phyloP scores from a whole-genome alignment of 805 yeast species.

The Ascoidea rubescens region DNA sequence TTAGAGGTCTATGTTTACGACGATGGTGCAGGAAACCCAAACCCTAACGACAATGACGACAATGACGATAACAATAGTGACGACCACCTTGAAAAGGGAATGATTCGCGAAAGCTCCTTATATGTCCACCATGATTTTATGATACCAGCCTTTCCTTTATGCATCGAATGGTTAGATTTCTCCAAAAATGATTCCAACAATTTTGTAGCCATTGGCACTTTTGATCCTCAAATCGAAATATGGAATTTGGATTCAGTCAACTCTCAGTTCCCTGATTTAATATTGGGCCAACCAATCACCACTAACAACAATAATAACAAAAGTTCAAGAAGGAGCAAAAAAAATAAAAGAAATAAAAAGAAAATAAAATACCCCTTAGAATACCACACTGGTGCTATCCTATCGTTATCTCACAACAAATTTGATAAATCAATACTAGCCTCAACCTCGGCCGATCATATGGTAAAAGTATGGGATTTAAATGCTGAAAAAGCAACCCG shows the following conservation, averaged over 20 bases:
- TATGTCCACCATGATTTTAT: conserved; percentile 94
- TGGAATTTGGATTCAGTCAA: conserved; percentile 93
- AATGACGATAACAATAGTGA: not conserved
- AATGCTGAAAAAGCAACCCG: conserved; percentile 61
- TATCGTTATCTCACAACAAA: conserved; percentile 73
- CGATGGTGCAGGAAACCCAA: conserved; percentile 69
- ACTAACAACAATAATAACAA: conserved; percentile 20
- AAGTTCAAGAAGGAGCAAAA: conserved; percentile 23
- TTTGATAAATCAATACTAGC: conserved; percentile 76
- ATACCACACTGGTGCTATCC: conserved; percentile 89
- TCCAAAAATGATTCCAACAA: conserved; percentile 73
- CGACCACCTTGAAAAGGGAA: conserved; percentile 26
- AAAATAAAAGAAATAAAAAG: conserved; percentile 40
- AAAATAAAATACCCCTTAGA: conserved; percentile 36
- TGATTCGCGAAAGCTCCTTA: conserved; percentile 57
- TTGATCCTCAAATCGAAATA: conserved; percentile 93
- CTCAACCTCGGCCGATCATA: conserved; percentile 89
- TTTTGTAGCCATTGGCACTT: conserved; percentile 93
- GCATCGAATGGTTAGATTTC: conserved; percentile 74
- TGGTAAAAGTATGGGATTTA: conserved; percentile 95
- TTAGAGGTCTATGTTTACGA: conserved; percentile 91
- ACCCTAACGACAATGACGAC: conserved; percentile 48
- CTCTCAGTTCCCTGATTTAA: conserved; percentile 87
- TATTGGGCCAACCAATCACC: conserved; percentile 65
- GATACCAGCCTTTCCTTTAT: conserved; percentile 94